A percentile compares a stretch with the other conserved stretches of the same genome.
Evolutionary conservation across 2,329 filamentous ascomycete species (phyloP).

Genomic region (Lasiodiplodia sp.): DNA sequence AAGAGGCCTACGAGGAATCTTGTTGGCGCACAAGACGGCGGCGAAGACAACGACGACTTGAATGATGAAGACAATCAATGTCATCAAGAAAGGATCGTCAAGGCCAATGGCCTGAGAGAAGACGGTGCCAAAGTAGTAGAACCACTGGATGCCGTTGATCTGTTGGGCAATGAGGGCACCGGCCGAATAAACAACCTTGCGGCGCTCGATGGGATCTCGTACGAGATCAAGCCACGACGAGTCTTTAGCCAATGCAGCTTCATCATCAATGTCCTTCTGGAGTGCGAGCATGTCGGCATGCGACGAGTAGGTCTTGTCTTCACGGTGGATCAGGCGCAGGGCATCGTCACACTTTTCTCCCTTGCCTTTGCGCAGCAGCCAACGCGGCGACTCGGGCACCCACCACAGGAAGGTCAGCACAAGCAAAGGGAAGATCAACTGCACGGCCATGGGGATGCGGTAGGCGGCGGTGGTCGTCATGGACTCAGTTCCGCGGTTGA

Average conservation of each 20-base stretch:
- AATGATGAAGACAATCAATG: slow-evolving; percentile 52
- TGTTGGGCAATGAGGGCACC: slow-evolving; percentile 58
- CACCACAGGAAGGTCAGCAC: slow-evolving; percentile 35
- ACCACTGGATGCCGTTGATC: slow-evolving; percentile 59
- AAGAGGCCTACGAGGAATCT: slow-evolving; percentile 49
- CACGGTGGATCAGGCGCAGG: slow-evolving; percentile 46
- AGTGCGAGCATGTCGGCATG: slow-evolving; percentile 37
- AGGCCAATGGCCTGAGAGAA: slow-evolving; percentile 55
- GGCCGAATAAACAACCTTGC: slow-evolving; percentile 55
- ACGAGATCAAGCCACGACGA: slow-evolving; percentile 52
- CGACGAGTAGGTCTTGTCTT: slow-evolving; percentile 42
- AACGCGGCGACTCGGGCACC: slow-evolving; percentile 36
- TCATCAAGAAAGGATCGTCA: slow-evolving; percentile 52
- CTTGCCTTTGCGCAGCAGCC: slow-evolving; percentile 32
- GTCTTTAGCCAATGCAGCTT: slow-evolving; percentile 38
- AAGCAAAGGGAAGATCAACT: slow-evolving; percentile 36
- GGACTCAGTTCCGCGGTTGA: slow-evolving; percentile 41
- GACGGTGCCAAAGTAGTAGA: slow-evolving; percentile 54
- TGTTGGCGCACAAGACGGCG: slow-evolving; percentile 52
- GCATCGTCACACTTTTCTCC: slow-evolving; percentile 37
- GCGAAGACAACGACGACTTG: slow-evolving; percentile 53
- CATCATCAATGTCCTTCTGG: slow-evolving; percentile 36
- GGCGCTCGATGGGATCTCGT: slow-evolving; percentile 54
- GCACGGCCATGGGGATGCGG: slow-evolving; percentile 36
- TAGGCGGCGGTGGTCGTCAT: slow-evolving; percentile 38